Conservation (phyloP, 2,329 filamentous ascomycete genomes). For the Penicillium sp. region DNA sequence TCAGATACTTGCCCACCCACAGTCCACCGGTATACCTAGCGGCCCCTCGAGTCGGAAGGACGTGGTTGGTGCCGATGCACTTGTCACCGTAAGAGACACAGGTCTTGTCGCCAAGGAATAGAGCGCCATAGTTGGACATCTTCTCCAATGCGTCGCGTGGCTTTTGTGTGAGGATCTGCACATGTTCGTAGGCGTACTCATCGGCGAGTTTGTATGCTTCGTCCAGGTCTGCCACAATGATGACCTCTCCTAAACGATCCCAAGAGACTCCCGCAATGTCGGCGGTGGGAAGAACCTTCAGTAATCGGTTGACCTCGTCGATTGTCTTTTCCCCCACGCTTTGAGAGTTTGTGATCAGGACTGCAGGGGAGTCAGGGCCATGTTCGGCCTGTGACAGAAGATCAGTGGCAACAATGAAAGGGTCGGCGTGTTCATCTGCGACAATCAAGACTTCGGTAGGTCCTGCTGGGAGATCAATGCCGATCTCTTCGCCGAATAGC, state of each 20-base stretch:
- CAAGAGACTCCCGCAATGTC: conserved; percentile 47
- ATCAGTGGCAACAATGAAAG: conserved; percentile 47
- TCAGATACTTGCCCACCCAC: conserved; percentile 56
- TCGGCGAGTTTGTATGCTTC: conserved; percentile 49
- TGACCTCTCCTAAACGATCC: conserved; percentile 48
- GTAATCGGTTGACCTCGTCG: conserved; percentile 35
- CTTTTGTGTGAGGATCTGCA: conserved; percentile 49
- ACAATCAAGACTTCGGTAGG: conserved; percentile 55
- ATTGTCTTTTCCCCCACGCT: conserved; percentile 42
- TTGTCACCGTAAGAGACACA: conserved; percentile 57
- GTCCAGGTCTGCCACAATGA: conserved; percentile 44
- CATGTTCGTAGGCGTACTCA: conserved; percentile 51
- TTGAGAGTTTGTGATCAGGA: conserved; percentile 50
- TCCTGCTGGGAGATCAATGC: conserved; percentile 55
- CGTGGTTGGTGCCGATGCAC: conserved; percentile 57
- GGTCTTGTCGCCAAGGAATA: conserved; percentile 54
- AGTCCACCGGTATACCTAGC: conserved; percentile 53
- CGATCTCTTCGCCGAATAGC: conserved; percentile 51
- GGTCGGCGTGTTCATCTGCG: conserved; percentile 49
- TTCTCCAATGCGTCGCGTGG: conserved; percentile 51
- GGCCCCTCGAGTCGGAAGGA: conserved; percentile 51
- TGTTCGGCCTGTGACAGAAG: conserved; percentile 53
- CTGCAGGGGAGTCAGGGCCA: conserved; percentile 52
- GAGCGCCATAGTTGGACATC: conserved; percentile 52
- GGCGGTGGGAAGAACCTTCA: conserved; percentile 45